Evolutionary conservation across 1,139 yeast genomes (phyloP).

Genomic region (Saccharomyces hybrid): DNA sequence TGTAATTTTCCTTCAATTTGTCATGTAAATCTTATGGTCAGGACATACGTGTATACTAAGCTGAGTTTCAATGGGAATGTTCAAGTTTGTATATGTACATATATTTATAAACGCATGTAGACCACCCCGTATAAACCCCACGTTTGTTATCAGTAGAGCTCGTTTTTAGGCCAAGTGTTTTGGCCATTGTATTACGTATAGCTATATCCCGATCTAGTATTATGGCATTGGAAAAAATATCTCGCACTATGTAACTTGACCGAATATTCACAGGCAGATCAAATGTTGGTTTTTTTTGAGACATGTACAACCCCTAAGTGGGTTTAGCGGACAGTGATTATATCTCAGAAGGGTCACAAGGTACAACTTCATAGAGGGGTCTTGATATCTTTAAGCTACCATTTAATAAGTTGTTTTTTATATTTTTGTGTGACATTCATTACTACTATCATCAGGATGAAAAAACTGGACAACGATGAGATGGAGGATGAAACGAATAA

Average conservation of each 20-base stretch:
- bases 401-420: neutral
- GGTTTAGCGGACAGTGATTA: neutral
- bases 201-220: neutral
- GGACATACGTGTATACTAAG: too few species aligned
- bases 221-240: neutral
- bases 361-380: neutral
- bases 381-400: neutral
- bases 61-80: too few species aligned
- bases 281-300: neutral
- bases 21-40: too few species aligned
- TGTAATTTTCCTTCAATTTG: too few species aligned
- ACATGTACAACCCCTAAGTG: neutral
- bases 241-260: neutral
- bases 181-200: neutral
- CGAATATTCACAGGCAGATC: neutral
- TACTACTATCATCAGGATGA: neutral
- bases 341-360: neutral
- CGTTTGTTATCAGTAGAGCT: neutral
- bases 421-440: neutral
- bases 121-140: too few species aligned
- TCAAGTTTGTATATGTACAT: too few species aligned
- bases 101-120: too few species aligned
- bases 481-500: neutral
- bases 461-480: slow-evolving; percentile 1
- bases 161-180: neutral